These are phyloP conservation scores for Ceratocystis colombiana DNA, from an alignment of 2,329 filamentous ascomycete species.

Conservation along the genomic window DNA sequence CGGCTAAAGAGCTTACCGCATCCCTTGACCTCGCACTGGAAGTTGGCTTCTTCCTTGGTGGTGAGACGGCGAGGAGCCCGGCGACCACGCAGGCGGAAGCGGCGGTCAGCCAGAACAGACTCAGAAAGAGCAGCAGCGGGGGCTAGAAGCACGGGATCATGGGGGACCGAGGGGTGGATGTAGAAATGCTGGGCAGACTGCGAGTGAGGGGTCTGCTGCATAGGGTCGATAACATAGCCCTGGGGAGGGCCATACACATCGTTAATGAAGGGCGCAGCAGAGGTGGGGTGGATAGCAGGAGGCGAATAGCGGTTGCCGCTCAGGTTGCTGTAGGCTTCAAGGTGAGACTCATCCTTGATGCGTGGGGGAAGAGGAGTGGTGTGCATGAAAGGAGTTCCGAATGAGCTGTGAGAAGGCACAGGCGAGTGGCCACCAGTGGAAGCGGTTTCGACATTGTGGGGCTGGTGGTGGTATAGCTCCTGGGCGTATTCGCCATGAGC, in stretches of 20 bases:
- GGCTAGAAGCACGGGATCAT: slow-evolving; percentile 21
- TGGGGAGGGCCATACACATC: slow-evolving; percentile 23
- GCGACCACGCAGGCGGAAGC: slow-evolving; percentile 28
- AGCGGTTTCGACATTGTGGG: slow-evolving; percentile 17
- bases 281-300: slow-evolving; percentile 32
- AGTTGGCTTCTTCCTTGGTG: slow-evolving; percentile 60
- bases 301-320: slow-evolving; percentile 34
- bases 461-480: slow-evolving; percentile 28
- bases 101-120: slow-evolving; percentile 15
- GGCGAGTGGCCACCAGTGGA: slow-evolving; percentile 19
- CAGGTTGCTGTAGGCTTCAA: slow-evolving; percentile 14
- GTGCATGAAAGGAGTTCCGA: slow-evolving; percentile 17
- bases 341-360: slow-evolving; percentile 35
- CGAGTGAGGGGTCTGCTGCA: slow-evolving; percentile 13
- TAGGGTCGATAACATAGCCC: slow-evolving; percentile 28
- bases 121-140: slow-evolving; percentile 25
- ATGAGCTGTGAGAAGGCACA: slow-evolving; percentile 24
- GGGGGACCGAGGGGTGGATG: not conserved
- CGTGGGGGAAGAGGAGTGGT: slow-evolving; percentile 30
- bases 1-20: slow-evolving; percentile 74
- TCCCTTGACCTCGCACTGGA: slow-evolving; percentile 54
- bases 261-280: slow-evolving; percentile 21
- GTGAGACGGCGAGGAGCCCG: slow-evolving; percentile 44
- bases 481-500: slow-evolving; percentile 37
- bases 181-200: slow-evolving; percentile 2